Evolutionary conservation across 2,329 filamentous ascomycete genomes (phyloP).

Genomic region (Graphilbum sp.): DNA sequence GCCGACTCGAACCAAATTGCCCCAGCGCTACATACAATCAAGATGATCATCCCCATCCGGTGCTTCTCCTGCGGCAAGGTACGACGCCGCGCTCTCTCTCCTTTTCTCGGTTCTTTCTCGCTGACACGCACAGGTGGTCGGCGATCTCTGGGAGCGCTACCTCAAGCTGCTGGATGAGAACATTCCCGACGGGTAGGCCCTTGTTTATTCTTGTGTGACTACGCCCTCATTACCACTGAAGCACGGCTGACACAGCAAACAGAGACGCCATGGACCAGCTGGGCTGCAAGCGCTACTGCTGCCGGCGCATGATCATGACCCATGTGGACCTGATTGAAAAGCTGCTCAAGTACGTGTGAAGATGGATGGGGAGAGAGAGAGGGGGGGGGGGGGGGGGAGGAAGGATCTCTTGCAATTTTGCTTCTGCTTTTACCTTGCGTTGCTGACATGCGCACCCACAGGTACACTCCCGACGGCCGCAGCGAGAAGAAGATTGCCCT

Average conservation of each 20-base stretch:
- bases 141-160: slow-evolving; percentile 95
- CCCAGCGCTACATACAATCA: not conserved
- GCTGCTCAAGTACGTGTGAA: slow-evolving; percentile 59
- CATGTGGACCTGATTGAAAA: slow-evolving; percentile 99
- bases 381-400: too few relatives aligned
- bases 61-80: slow-evolving; percentile 99
- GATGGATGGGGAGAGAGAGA: too few relatives aligned
- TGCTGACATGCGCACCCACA: slow-evolving; percentile 13
- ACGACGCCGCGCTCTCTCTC: slow-evolving; percentile 11
- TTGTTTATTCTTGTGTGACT: not conserved
- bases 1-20: not conserved
- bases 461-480: slow-evolving; percentile 46
- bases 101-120: not conserved
- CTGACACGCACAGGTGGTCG: slow-evolving; percentile 56
- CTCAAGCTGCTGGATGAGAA: slow-evolving; percentile 71
- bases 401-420: too few relatives aligned
- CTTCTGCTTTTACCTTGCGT: too few relatives aligned
- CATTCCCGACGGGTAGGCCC: slow-evolving; percentile 53
- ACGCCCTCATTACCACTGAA: too few relatives aligned
- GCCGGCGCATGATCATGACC: slow-evolving; percentile 98
- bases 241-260: slow-evolving; percentile 8
- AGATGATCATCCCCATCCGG: slow-evolving; percentile 95
- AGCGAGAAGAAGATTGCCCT: slow-evolving; percentile 41
- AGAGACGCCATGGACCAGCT: slow-evolving; percentile 95
- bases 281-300: slow-evolving; percentile 91